phyloP scores from a whole-genome alignment of 768 basidiomycete genomes.

The Epithele typhae region DNA sequence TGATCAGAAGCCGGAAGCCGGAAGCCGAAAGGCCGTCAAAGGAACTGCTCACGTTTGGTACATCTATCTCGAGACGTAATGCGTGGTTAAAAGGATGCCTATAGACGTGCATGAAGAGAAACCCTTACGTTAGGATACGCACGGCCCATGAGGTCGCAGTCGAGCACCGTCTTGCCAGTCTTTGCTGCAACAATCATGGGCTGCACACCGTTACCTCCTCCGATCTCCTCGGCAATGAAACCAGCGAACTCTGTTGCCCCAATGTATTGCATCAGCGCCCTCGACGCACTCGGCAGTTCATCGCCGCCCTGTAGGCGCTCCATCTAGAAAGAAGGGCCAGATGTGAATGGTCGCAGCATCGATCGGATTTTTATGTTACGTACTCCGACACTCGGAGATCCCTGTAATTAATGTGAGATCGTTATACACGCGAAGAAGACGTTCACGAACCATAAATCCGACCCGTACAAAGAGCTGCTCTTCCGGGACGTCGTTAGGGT shows the following conservation, averaged over 20 bases:
- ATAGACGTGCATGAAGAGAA: too few species aligned
- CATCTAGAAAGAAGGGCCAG: conserved; percentile 3
- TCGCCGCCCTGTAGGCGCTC: conserved; percentile 24
- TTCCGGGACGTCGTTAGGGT: conserved; percentile 34
- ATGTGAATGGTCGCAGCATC: too few species aligned
- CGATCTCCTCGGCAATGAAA: conserved; percentile 33
- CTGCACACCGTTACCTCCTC: conserved; percentile 36
- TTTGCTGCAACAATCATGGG: conserved; percentile 26
- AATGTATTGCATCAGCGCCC: conserved; percentile 21
- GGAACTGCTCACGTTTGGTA: conserved; percentile 20
- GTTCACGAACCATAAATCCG: conserved; percentile 21
- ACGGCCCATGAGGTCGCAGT: conserved; percentile 36
- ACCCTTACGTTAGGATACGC: conserved; percentile 29
- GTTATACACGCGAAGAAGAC: background rate
- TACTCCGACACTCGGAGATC: conserved; percentile 24
- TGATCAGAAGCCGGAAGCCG: too few species aligned
- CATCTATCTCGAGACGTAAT: too few species aligned
- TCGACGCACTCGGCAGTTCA: conserved; percentile 21
- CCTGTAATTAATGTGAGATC: conserved; percentile 4
- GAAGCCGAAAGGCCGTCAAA: too few species aligned
- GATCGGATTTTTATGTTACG: background rate
- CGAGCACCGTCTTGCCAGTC: conserved; percentile 27
- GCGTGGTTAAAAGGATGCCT: too few species aligned
- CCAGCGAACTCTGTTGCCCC: conserved; percentile 18
- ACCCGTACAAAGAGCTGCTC: conserved; percentile 32